Percentiles rank a stretch among this genome's conserved stretches.
Conservation (phyloP, 805 yeast genomes). For the Metschnikowia santaceciliae region DNA sequence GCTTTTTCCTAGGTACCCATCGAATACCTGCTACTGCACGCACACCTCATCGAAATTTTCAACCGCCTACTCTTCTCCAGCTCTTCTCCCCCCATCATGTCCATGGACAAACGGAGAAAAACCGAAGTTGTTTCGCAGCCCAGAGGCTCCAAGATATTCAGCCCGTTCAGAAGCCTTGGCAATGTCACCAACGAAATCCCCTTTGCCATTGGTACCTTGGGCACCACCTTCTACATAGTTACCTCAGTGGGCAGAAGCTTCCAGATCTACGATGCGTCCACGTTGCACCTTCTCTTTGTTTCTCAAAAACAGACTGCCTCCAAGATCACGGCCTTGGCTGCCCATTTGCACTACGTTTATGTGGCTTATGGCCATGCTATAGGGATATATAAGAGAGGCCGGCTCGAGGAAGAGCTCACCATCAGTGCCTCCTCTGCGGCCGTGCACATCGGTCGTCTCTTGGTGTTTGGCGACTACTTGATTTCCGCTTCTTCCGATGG, state of each 20-base stretch:
- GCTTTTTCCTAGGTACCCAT: constrained; percentile 1
- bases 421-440: constrained; percentile 15
- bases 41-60: constrained; percentile 13
- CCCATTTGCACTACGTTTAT: constrained; percentile 81
- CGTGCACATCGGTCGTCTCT: constrained; percentile 44
- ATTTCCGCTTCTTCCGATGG: constrained; percentile 47
- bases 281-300: constrained; percentile 78
- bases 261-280: constrained; percentile 90
- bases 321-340: constrained; percentile 64
- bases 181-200: constrained; percentile 85
- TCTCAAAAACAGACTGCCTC: constrained; percentile 72
- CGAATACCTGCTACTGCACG: constrained; percentile 4
- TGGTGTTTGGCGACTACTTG: constrained; percentile 75
- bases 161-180: constrained; percentile 85
- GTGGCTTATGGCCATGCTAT: constrained; percentile 69
- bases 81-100: background rate
- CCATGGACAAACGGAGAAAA: constrained; percentile 33
- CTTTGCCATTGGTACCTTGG: constrained; percentile 83
- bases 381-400: constrained; percentile 82
- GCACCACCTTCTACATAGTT: constrained; percentile 80
- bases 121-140: constrained; percentile 13
- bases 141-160: constrained; percentile 49
- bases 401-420: constrained; percentile 38
- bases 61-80: background rate
- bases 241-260: constrained; percentile 87